Conservation (phyloP, 768 basidiomycete genomes). For the Aureoboletus auriporus region DNA sequence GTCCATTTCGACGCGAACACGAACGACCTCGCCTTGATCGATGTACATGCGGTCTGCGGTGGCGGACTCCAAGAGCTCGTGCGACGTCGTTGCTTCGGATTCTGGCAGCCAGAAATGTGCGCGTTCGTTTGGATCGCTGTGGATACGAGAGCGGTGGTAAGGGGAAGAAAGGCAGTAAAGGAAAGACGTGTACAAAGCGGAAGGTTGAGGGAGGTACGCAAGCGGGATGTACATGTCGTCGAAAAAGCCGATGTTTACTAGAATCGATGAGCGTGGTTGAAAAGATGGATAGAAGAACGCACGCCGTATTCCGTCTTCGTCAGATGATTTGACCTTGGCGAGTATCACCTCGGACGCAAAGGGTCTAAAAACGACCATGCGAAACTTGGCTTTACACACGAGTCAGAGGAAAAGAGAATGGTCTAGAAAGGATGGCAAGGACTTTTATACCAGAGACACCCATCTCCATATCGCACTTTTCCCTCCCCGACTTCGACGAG, state of each 20-base stretch:
- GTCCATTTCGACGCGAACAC: slow-evolving; percentile 75
- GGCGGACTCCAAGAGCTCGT: slow-evolving; percentile 68
- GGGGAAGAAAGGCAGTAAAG: background rate
- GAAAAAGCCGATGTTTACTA: slow-evolving; percentile 89
- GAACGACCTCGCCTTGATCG: slow-evolving; percentile 69
- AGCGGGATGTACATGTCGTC: slow-evolving; percentile 88
- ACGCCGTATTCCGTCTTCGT: slow-evolving; percentile 83
- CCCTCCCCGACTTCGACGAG: slow-evolving; percentile 84
- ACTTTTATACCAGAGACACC: slow-evolving; percentile 94
- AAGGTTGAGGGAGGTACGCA: slow-evolving; percentile 75
- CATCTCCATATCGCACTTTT: slow-evolving; percentile 92
- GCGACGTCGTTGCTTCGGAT: slow-evolving; percentile 44
- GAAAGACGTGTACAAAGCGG: slow-evolving; percentile 59
- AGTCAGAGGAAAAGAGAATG: slow-evolving; percentile 2
- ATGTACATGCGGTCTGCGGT: slow-evolving; percentile 73
- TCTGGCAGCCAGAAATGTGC: slow-evolving; percentile 81
- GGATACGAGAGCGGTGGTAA: background rate
- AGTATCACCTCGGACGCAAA: slow-evolving; percentile 88
- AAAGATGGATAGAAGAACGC: slow-evolving; percentile 24
- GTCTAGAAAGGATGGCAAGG: background rate
- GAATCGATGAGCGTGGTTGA: background rate
- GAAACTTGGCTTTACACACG: slow-evolving; percentile 64
- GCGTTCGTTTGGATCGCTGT: slow-evolving; percentile 77
- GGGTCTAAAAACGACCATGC: slow-evolving; percentile 88
- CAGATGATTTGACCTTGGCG: slow-evolving; percentile 84